Percentiles rank a stretch among this genome's conserved stretches.
These are phyloP conservation scores for Ottelia alismoides DNA, from an alignment of 106 monocot species.

Conservation along the genomic window DNA sequence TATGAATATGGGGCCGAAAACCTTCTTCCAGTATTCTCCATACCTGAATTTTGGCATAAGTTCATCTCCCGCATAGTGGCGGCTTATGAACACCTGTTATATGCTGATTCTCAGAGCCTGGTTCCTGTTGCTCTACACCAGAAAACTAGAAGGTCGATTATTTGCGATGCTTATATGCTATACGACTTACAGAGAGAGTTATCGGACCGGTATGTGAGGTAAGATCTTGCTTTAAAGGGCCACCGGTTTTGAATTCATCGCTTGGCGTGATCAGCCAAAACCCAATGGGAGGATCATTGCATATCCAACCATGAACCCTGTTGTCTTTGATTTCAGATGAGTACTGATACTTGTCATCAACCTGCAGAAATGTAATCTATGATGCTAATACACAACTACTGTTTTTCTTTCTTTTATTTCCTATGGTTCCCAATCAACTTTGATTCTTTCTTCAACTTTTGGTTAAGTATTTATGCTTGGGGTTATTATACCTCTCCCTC, in stretches of 20 bases:
- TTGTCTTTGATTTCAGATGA: conserved; percentile 63
- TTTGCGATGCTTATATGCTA: too few species aligned
- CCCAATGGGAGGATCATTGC: conserved; percentile 26
- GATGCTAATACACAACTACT: too few species aligned
- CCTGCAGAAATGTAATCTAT: conserved; percentile 20
- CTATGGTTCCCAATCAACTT: too few species aligned
- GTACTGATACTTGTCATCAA: conserved; percentile 89
- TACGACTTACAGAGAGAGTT: conserved; percentile 82
- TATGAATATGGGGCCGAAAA: conserved; percentile 71
- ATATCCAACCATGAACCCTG: conserved; percentile 64
- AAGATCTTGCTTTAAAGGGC: conserved; percentile 53
- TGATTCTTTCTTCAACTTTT: too few species aligned
- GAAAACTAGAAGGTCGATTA: not conserved
- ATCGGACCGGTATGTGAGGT: conserved; percentile 76
- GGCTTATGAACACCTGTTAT: conserved; percentile 60
- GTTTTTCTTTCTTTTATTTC: too few species aligned
- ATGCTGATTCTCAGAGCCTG: too few species aligned
- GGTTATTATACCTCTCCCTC: conserved; percentile 38
- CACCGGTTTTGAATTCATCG: conserved; percentile 68
- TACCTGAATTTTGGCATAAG: conserved; percentile 46
- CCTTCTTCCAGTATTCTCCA: conserved; percentile 79
- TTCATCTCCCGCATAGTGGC: conserved; percentile 61
- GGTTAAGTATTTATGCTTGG: too few species aligned
- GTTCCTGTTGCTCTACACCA: too few species aligned
- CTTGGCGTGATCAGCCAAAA: conserved; percentile 76